Conservation (phyloP, 805 yeast species). For the Pichia rugopelliculosa region DNA sequence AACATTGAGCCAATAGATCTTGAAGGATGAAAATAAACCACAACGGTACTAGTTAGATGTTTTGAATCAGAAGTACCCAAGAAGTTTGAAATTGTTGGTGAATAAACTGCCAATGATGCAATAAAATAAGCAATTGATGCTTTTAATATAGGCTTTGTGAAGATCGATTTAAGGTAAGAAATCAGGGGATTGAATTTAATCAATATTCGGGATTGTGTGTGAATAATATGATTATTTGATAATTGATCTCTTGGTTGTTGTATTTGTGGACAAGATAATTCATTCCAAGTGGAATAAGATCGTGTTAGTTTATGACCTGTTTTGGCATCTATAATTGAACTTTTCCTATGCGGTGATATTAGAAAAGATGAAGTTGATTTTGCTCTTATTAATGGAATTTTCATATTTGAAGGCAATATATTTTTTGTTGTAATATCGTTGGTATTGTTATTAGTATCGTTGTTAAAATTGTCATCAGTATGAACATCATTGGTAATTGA, state of each 20-base stretch:
- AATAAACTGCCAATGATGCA: constrained; percentile 69
- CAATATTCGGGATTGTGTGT: not conserved
- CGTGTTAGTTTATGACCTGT: constrained; percentile 33
- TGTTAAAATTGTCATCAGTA: not conserved
- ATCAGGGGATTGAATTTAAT: not conserved
- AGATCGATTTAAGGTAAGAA: not conserved
- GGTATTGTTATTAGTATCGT: not conserved
- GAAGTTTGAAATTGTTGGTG: constrained; percentile 37
- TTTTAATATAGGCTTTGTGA: constrained; percentile 32
- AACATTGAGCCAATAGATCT: constrained; percentile 75
- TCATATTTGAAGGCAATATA: not conserved
- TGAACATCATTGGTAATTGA: too few species aligned
- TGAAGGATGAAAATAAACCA: constrained; percentile 80
- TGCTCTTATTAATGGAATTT: constrained; percentile 1
- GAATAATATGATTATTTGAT: not conserved
- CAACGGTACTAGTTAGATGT: constrained; percentile 75
- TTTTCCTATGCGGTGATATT: constrained; percentile 17
- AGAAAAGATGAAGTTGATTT: constrained; percentile 15
- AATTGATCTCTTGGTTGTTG: constrained; percentile 1
- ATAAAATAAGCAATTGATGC: constrained; percentile 68
- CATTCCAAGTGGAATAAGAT: constrained; percentile 25
- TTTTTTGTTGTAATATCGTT: not conserved
- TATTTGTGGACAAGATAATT: constrained; percentile 9
- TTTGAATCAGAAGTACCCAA: constrained; percentile 66
- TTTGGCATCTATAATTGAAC: constrained; percentile 38